phyloP scores from a whole-genome alignment of 352 stramenopile genomes.

The Phytophthora podocarpi region DNA sequence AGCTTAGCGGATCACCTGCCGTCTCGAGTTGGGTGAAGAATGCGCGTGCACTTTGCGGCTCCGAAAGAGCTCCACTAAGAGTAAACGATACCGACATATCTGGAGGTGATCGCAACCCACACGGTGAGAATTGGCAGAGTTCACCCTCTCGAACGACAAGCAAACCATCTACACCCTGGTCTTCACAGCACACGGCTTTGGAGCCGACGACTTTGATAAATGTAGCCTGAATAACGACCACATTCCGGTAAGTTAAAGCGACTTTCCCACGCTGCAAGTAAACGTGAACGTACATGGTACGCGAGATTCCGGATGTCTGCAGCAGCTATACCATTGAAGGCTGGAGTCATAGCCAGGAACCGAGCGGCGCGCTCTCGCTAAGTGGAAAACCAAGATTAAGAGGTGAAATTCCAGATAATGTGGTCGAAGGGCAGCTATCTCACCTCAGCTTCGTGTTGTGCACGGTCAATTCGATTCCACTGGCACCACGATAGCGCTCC shows the following conservation, averaged over 20 bases:
- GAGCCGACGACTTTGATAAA: slow-evolving; percentile 53
- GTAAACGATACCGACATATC: slow-evolving; percentile 57
- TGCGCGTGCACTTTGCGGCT: slow-evolving; percentile 32
- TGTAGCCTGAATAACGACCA: slow-evolving; percentile 24
- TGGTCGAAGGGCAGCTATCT: background rate
- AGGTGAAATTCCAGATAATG: background rate
- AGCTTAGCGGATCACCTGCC: slow-evolving; percentile 50
- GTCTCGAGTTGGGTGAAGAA: slow-evolving; percentile 70
- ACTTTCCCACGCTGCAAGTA: background rate
- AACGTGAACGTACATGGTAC: slow-evolving; percentile 28
- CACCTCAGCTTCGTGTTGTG: slow-evolving; percentile 41
- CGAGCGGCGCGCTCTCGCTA: slow-evolving; percentile 36
- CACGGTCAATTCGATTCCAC: slow-evolving; percentile 31
- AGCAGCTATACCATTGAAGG: slow-evolving; percentile 39
- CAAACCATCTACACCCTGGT: slow-evolving; percentile 57
- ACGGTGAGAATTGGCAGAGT: slow-evolving; percentile 54
- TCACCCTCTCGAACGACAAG: slow-evolving; percentile 57
- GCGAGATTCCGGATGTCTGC: slow-evolving; percentile 39
- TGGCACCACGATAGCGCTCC: slow-evolving; percentile 42
- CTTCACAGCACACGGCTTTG: slow-evolving; percentile 59
- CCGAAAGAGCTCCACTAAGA: slow-evolving; percentile 48
- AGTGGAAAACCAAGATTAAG: background rate
- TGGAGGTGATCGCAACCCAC: slow-evolving; percentile 39
- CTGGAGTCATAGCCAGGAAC: slow-evolving; percentile 48
- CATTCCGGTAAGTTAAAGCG: background rate